phyloP scores from a whole-genome alignment of 1,139 yeast genomes.

The Candida albicans region DNA sequence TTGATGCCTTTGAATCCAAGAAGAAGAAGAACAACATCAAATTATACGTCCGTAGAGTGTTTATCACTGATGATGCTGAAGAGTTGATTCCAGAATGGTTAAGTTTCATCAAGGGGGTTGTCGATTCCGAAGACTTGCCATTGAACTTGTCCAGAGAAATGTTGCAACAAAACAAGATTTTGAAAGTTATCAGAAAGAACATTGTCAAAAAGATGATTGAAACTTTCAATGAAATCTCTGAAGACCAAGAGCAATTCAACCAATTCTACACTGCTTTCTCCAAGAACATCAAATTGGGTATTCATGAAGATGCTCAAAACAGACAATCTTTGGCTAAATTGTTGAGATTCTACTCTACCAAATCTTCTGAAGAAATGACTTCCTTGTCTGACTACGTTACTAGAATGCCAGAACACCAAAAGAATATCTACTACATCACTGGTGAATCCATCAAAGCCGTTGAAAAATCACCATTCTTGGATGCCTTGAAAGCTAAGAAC shows the following conservation, averaged over 20 bases:
- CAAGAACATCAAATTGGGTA: constrained; percentile 98
- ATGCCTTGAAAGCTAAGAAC: constrained; percentile 97
- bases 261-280: constrained; percentile 98
- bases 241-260: constrained; percentile 97
- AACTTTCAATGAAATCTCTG: constrained; percentile 98
- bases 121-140: constrained; percentile 99
- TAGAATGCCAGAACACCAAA: constrained; percentile 99
- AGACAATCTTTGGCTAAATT: constrained; percentile 93
- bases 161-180: constrained; percentile 99
- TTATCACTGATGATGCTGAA: constrained; percentile 99
- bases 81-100: constrained; percentile 99
- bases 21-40: constrained; percentile 99
- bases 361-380: constrained; percentile 90
- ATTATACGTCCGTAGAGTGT: constrained; percentile 98
- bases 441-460: constrained; percentile 98
- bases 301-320: constrained; percentile 99
- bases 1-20: constrained; percentile 94
- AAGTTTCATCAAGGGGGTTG: constrained; percentile 97
- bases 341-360: constrained; percentile 96
- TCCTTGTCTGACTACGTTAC: constrained; percentile 96
- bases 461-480: constrained; percentile 99
- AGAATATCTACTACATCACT: constrained; percentile 98
- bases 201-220: constrained; percentile 98
- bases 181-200: constrained; percentile 99
- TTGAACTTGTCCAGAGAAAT: constrained; percentile 99